Evolutionary conservation across 768 basidiomycete genomes (phyloP), one percentile per base, ranked within the genome.

Genomic region (Tremella mesenterica): DNA sequence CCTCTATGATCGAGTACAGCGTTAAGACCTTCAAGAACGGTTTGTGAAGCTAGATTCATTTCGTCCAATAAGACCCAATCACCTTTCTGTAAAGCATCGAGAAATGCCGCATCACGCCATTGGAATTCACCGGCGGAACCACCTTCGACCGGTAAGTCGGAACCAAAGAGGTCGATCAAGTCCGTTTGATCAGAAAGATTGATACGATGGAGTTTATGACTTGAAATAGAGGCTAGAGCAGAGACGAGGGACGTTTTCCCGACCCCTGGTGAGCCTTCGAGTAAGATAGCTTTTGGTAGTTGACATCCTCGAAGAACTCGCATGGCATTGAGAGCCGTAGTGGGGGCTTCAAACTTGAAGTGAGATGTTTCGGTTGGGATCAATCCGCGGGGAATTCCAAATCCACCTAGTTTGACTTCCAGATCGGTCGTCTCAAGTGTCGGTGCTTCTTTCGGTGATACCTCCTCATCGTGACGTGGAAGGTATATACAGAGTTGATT

Each of bases 171-270:
- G 64, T 99, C 95, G 52, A 89, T 83, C 23, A 99, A 79, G 69
- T 99, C 95, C 0, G 93, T 97, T 71, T 99, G 95, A 63, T 99
- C 95, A 4, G 95, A 97, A 20, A 99, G 75, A 74, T 99, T 99
- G 79, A 99, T 92, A 20, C 95, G 84, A 69, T 84, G 88, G 27
- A 97, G 78, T 26, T 78, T 74, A 67, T 90, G 82, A 16, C 90
- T 88, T 33, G 84, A 77, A 4, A 85, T 75, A 56, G 82, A 83
- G 21, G 91, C 90, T 10, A 99, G 77, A 8, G 95, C 93, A 16
- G 84, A 79, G 46, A 97, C 77, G 3, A 99, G 79, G 68, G 88
- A 95, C 1, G 95, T 97, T 75, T 99, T 99, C 2, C 95, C 95
- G 13, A 97, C 95, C 0, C 95, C 95, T 10, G 95, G 95, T 73